Base-by-base conservation (phyloP, 768 basidiomycete genomes). In the Lactifluus hygrophoroides region DNA sequence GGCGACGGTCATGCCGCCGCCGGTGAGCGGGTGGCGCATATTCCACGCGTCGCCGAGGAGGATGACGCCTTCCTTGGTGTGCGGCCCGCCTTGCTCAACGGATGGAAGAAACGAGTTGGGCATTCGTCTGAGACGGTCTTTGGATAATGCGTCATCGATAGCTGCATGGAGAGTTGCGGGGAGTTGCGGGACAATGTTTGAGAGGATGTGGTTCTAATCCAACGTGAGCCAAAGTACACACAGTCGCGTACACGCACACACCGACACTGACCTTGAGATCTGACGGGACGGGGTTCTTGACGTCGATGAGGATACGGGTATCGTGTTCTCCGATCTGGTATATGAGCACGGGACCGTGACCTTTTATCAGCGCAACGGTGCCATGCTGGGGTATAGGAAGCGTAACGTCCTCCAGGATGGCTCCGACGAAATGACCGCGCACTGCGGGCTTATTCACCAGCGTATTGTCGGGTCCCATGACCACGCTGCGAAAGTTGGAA, bases 1-100 rank as follows among this genome's bases (percentile, higher is more conserved):
- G 2, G 93, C 94, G 38, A 97, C 95, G 0, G 94, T 94, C 96
- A 99, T 99, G 5, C 96, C 96, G 11, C 94, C 93, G 5, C 96
- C 96, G 0, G 96, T 99, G 21, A 99, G 78, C 2, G 96, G 96
- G 71, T 99, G 96, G 0, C 96, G 89, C 94, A 98, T 98, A 69
- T 98, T 99, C 88, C 92, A 95, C 2, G 95, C 85, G 69, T 98
- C 96, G 1, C 96, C 96, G 34, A 96, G 76, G 61, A 98, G 82
- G 57, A 99, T 74, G 10, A 83, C 83, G 25, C 91, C 90, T 49
- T 84, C 78, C 62, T 82, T 86, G 6, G 69, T 72, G 56, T 65
- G 70, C 62, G 61, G 61, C 2, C 57, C 72, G 10, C 76, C 74
- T 68, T 95, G 94, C 58, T 83, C 75, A 3, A 85, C 76, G 0